phyloP scores from a whole-genome alignment of 148 eudicot species.

The Dianthus caryophyllus region DNA sequence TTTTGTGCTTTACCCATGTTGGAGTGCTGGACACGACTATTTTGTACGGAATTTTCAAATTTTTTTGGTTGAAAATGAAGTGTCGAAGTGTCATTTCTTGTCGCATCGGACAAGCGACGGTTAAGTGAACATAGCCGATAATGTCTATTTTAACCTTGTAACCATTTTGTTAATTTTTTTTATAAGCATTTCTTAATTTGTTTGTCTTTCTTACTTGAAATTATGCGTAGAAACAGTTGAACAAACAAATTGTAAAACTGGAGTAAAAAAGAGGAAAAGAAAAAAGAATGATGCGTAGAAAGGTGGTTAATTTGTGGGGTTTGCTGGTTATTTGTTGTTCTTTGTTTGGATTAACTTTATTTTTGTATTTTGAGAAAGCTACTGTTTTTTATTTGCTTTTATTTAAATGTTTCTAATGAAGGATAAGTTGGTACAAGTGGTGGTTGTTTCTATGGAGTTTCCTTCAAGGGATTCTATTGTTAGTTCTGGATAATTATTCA shows the following conservation, averaged over 20 bases:
- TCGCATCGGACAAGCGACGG: too few relatives aligned
- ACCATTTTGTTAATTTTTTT: too few relatives aligned
- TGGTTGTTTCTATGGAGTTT: constrained; percentile 60
- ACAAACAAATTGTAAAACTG: constrained; percentile 6
- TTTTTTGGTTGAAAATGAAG: too few relatives aligned
- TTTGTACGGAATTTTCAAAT: too few relatives aligned
- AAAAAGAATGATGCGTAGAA: constrained; percentile 24
- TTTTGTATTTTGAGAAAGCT: constrained; percentile 20
- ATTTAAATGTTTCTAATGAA: constrained; percentile 25
- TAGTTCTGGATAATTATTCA: constrained; percentile 28
- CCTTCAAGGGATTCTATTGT: constrained; percentile 61
- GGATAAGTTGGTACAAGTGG: constrained; percentile 77
- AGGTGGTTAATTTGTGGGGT: constrained; percentile 23
- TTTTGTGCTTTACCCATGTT: background rate
- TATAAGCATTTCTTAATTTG: too few relatives aligned
- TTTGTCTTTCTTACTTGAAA: too few relatives aligned
- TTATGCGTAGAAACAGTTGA: too few relatives aligned
- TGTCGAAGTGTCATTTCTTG: too few relatives aligned
- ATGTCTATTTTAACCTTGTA: too few relatives aligned
- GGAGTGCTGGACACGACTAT: too few relatives aligned
- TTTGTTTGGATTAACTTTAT: constrained; percentile 17
- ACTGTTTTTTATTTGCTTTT: constrained; percentile 25
- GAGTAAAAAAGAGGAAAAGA: constrained; percentile 41
- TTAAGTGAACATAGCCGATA: too few relatives aligned
- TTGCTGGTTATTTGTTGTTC: constrained; percentile 20